phyloP scores from a whole-genome alignment of 192 early-diverging fungal genomes.

The Backusella circina region DNA sequence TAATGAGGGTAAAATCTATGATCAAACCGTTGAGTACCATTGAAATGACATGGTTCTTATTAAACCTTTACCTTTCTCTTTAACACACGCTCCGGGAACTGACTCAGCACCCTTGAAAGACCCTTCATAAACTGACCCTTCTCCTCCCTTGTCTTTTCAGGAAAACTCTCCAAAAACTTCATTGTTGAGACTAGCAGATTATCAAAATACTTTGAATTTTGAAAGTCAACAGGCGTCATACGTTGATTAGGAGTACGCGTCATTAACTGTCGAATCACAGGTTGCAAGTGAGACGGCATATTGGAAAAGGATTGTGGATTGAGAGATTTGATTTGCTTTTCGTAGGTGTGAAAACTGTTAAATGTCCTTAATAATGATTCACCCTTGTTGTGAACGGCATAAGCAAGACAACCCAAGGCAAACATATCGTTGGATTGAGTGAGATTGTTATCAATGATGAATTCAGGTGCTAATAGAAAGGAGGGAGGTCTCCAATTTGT shows the following conservation, averaged over 20 bases:
- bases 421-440: slow-evolving; percentile 68
- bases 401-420: slow-evolving; percentile 75
- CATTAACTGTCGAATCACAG: slow-evolving; percentile 53
- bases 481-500: neutral
- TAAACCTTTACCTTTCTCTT: slow-evolving; percentile 60
- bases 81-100: slow-evolving; percentile 68
- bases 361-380: slow-evolving; percentile 56
- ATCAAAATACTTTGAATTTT: slow-evolving; percentile 71
- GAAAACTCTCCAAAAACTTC: slow-evolving; percentile 74
- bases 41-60: neutral
- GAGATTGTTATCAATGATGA: slow-evolving; percentile 53
- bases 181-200: slow-evolving; percentile 75
- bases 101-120: slow-evolving; percentile 60
- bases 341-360: slow-evolving; percentile 65
- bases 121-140: slow-evolving; percentile 81
- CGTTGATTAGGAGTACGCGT: slow-evolving; percentile 49
- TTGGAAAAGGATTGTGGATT: slow-evolving; percentile 29
- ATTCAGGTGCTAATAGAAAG: slow-evolving; percentile 60
- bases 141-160: slow-evolving; percentile 73
- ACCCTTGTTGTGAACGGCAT: slow-evolving; percentile 67
- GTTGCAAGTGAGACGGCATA: slow-evolving; percentile 55
- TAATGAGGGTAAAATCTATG: slow-evolving; percentile 64
- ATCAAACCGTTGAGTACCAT: neutral
- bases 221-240: slow-evolving; percentile 61
- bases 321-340: slow-evolving; percentile 47